Evolutionary conservation across 129 eudicot species (phyloP).

Genomic region (Flaveria sonorensis): DNA sequence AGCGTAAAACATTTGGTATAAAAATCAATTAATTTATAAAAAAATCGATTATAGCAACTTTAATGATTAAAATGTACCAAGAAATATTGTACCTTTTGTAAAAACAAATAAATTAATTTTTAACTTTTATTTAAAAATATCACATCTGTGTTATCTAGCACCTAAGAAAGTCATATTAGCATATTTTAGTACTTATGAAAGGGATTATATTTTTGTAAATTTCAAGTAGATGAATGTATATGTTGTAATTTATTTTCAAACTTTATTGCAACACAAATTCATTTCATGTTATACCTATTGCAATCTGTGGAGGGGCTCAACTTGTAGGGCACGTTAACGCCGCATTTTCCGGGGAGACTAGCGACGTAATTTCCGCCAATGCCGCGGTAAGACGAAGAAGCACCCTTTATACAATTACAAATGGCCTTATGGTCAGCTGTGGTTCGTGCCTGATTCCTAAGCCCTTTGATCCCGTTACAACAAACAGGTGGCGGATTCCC

Average conservation of each 20-base stretch:
- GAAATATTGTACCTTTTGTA: background rate
- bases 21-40: background rate
- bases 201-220: background rate
- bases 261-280: background rate
- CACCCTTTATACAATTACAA: slow-evolving; percentile 44
- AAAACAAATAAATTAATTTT: background rate
- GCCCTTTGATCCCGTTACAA: slow-evolving; percentile 39
- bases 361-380: slow-evolving; percentile 25
- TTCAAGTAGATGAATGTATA: background rate
- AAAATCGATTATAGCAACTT: background rate
- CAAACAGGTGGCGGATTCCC: slow-evolving; percentile 19
- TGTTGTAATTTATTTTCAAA: background rate
- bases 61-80: background rate
- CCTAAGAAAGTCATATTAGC: background rate
- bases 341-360: slow-evolving; percentile 45
- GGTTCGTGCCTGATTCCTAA: slow-evolving; percentile 31
- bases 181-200: background rate
- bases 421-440: slow-evolving; percentile 34
- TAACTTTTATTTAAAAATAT: background rate
- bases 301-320: slow-evolving; percentile 55
- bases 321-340: slow-evolving; percentile 45
- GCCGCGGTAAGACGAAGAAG: background rate
- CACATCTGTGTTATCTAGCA: background rate
- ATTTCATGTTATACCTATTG: slow-evolving; percentile 25
- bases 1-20: background rate